These are phyloP conservation scores for Vitis hybrid DNA, from an alignment of 177 flowering plant genomes.

Conservation along the genomic window DNA sequence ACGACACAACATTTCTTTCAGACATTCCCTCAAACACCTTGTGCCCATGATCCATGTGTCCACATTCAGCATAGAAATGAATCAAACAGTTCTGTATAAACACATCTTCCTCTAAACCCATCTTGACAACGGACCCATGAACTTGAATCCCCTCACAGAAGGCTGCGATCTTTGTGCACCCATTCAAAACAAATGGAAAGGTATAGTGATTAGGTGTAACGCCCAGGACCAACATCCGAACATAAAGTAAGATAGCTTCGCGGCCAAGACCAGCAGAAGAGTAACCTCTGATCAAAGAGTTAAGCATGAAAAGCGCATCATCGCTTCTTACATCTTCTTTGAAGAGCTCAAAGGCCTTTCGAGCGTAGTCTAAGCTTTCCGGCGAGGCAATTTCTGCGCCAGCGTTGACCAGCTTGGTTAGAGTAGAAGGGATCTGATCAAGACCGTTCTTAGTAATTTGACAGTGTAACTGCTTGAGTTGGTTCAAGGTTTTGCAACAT, in stretches of 20 bases:
- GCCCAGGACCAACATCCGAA: slow-evolving; percentile 33
- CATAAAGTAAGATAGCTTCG: slow-evolving; percentile 40
- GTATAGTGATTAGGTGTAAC: slow-evolving; percentile 45
- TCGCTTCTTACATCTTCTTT: slow-evolving; percentile 10
- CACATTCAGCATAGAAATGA: slow-evolving; percentile 47
- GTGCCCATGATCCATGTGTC: slow-evolving; percentile 33
- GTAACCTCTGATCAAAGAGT: slow-evolving; percentile 56
- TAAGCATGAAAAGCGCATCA: slow-evolving; percentile 35
- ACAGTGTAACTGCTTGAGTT: slow-evolving; percentile 40
- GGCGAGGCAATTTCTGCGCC: slow-evolving; percentile 31
- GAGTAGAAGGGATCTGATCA: slow-evolving; percentile 6
- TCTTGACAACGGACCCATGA: slow-evolving; percentile 44
- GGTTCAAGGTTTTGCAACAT: slow-evolving; percentile 40
- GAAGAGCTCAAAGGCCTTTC: slow-evolving; percentile 33
- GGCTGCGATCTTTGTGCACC: slow-evolving; percentile 38
- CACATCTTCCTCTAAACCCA: slow-evolving; percentile 40
- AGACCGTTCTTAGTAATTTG: slow-evolving; percentile 38
- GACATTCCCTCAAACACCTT: slow-evolving; percentile 54
- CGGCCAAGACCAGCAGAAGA: slow-evolving; percentile 33
- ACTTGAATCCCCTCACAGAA: slow-evolving; percentile 39
- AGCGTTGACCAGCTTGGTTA: slow-evolving; percentile 27
- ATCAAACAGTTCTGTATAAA: slow-evolving; percentile 49
- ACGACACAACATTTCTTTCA: slow-evolving; percentile 62
- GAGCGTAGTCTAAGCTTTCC: slow-evolving; percentile 46
- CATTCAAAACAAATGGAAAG: slow-evolving; percentile 54